Evolutionary conservation across 73 alveolate species (phyloP), one percentile per base, ranked within the genome.

Genomic region (Symbiodinium pilosum): DNA sequence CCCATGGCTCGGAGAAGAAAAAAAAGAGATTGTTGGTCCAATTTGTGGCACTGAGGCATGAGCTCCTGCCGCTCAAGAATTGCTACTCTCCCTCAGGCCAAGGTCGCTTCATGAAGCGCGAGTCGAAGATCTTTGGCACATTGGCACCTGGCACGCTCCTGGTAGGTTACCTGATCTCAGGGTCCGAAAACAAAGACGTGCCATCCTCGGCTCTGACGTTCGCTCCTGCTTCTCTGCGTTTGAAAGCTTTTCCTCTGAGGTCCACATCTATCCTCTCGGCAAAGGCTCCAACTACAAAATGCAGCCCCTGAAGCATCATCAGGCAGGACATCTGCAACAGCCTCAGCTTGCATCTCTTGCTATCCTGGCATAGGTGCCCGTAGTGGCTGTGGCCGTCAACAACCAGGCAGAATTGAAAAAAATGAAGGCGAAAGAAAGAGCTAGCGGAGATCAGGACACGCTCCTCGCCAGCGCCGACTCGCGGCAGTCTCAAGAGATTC

Each of bases 61-160:
- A 84, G 99, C 86, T 93, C 44, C 84, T 93, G 99, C 99, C 99
- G 34, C 99, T 93, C 87, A 81, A 83, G 54, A 54, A 59, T 83
- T 93, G 99, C 85, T 93, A 51, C 52, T 83, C 93, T 4, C 93
- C 93, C 18, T 93, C 86, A 9, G 93, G 99, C 32, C 93, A 73
- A 92, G 98, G 98, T 42, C 18, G n/a, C n/a, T n/a, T n/a, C n/a
- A n/a, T n/a, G n/a, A n/a, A n/a, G n/a, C n/a, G n/a, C n/a, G 59
- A 47, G 59, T 47, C 14, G 21, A 9, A 47, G 14, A 47, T 6
- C 14, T 6, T 14, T 47, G 21, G 59, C 59, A 14, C 59, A 47
- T 47, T 47, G 21, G 59, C 40, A 1, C 38, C 18, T 3, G 77
- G 43, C 42, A 32, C 36, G 87, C n/a, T 32, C 21, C 4, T 43